These are phyloP conservation scores for Hypoxylon sp. DNA, from an alignment of 2,329 filamentous ascomycete genomes.

Conservation along the genomic window DNA sequence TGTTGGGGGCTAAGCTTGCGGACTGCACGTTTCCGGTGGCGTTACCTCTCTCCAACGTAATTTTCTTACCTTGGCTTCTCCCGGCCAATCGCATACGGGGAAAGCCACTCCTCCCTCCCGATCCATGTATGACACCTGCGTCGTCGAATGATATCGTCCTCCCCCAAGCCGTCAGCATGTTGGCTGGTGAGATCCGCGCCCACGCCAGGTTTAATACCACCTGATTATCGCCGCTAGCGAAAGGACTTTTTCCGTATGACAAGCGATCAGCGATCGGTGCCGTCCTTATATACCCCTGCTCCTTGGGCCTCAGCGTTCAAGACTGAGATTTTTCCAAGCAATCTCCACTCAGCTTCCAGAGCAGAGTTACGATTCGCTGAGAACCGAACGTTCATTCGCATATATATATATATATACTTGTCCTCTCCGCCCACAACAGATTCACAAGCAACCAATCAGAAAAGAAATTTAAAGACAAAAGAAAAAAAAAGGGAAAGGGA, in stretches of 20 bases:
- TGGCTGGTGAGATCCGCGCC: not conserved
- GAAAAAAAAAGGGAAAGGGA: not conserved
- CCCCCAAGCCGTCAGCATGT: conserved; percentile 5
- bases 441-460: not conserved
- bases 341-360: not conserved
- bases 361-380: not conserved
- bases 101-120: not conserved
- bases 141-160: conserved; percentile 15
- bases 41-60: not conserved
- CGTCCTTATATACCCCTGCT: conserved; percentile 10
- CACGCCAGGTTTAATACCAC: conserved; percentile 16
- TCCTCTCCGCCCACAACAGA: not conserved
- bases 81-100: conserved; percentile 11
- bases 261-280: not conserved
- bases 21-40: conserved; percentile 1
- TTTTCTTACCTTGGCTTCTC: not conserved
- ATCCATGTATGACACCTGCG: not conserved
- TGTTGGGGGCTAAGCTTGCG: conserved; percentile 12
- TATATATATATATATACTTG: not conserved
- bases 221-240: conserved; percentile 8
- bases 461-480: not conserved
- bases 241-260: conserved; percentile 1
- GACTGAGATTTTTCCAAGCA: not conserved
- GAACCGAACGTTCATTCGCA: not conserved
- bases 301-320: not conserved